These are phyloP conservation scores for Psilocybe subaeruginosa DNA, from an alignment of 768 basidiomycete species.

Conservation along the genomic window DNA sequence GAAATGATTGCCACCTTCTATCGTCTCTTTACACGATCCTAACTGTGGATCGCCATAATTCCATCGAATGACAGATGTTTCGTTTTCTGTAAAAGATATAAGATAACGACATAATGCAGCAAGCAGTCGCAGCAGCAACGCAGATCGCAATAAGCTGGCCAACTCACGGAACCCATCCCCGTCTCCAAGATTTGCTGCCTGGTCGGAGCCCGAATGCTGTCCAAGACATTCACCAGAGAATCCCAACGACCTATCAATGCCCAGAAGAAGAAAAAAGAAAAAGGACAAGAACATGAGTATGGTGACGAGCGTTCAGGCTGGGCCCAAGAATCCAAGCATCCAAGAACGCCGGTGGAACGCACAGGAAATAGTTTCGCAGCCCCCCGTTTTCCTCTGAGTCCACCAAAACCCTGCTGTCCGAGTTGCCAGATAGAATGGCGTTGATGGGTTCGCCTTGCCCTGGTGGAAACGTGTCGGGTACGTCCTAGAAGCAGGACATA, in stretches of 20 bases:
- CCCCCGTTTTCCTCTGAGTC: conserved; percentile 68
- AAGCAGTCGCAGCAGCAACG: background rate
- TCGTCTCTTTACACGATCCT: conserved; percentile 87
- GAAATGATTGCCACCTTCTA: conserved; percentile 86
- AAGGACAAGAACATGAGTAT: background rate
- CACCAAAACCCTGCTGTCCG: conserved; percentile 69
- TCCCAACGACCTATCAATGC: conserved; percentile 58
- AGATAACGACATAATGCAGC: background rate
- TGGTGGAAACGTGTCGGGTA: conserved; percentile 59
- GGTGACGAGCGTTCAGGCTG: background rate
- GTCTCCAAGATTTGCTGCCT: conserved; percentile 82
- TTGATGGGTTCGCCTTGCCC: conserved; percentile 91
- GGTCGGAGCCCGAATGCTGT: conserved; percentile 70
- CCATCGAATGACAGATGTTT: conserved; percentile 84
- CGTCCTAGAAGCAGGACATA: conserved; percentile 37
- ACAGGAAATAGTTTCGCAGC: conserved; percentile 82
- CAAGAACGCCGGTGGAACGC: conserved; percentile 31
- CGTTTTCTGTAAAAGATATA: conserved; percentile 55
- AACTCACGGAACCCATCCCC: conserved; percentile 71
- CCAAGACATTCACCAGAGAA: conserved; percentile 84
- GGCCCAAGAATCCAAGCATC: background rate
- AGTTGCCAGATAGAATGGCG: conserved; percentile 75
- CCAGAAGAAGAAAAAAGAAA: background rate
- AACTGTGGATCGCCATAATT: conserved; percentile 79
- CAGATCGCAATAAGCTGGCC: background rate